phyloP scores from a whole-genome alignment of 176 grass and related monocot species.

The Melocanna baccifera region DNA sequence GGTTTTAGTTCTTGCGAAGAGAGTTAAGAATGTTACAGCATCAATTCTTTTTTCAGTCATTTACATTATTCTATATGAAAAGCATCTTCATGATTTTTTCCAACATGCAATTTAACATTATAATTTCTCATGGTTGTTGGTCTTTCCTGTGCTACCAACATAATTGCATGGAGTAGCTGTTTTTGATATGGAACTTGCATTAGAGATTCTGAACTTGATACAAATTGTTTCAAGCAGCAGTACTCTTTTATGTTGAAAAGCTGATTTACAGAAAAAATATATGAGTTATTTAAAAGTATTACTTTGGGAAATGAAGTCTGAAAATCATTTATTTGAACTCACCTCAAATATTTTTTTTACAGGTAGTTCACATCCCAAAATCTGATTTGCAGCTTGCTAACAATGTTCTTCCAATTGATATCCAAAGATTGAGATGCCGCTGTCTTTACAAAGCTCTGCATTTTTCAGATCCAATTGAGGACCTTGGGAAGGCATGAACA shows the following conservation, averaged over 20 bases:
- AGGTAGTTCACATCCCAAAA: constrained; percentile 91
- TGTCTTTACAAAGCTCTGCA: constrained; percentile 71
- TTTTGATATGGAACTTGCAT: neutral
- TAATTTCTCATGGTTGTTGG: neutral
- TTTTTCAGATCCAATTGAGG: constrained; percentile 77
- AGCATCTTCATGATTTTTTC: neutral
- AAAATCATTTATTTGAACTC: constrained; percentile 7
- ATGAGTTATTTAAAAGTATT: neutral
- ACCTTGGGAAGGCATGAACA: constrained; percentile 77
- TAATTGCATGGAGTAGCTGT: neutral
- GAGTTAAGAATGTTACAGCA: neutral
- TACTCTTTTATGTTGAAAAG: neutral
- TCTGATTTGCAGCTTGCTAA: constrained; percentile 89
- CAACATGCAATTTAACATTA: neutral
- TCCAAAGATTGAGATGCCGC: constrained; percentile 92
- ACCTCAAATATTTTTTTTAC: constrained; percentile 15
- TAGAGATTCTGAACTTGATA: constrained; percentile 5
- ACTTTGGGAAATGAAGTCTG: neutral
- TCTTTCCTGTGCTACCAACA: neutral
- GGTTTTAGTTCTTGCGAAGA: neutral
- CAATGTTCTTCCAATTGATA: constrained; percentile 88
- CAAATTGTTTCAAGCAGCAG: neutral
- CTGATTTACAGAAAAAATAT: neutral
- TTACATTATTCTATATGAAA: neutral
- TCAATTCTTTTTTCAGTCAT: neutral